Base-by-base conservation (phyloP, 352 stramenopile genomes). In the Plasmopara viticola region DNA sequence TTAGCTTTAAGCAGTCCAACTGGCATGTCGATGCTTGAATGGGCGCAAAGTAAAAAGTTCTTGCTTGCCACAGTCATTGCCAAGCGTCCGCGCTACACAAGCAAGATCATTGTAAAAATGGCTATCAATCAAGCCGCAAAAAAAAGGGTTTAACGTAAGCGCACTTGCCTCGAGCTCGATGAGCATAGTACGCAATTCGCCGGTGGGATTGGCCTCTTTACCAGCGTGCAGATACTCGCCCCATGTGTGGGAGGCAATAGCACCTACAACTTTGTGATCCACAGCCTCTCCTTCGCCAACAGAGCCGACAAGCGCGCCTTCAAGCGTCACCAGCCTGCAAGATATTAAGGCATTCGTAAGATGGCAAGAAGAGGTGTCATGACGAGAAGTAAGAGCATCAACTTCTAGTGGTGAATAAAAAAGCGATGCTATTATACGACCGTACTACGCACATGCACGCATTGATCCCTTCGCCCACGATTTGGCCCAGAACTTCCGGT, bases 191-290 rank as follows among this genome's bases (percentile, higher is more conserved):
- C 66, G 64, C 5, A 94, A 65, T 28, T 84, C 62, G 9, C 73
- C 66, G 5, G 63, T 64, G 12, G 71, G 68, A 37, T 72, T 70
- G 49, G 83, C 78, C 38, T 94, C 83, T 63, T 83, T 84, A 38
- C 74, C 71, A 8, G 84, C 70, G 57, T 90, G 78, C 17, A 84
- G 51, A 49, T 90, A 91, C 56, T 94, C 84, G 25, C 74, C 71
- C 84, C 84, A 94, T 31, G 82, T 90, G 61, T 94, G 81, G 28
- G 84, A 74, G 10, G 79, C 79, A 52, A 94, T 91, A 18, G 84
- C 84, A 41, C 80, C 84, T 41, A 94, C 75, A 33, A 94, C 84
- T 46, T 94, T 94, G 64, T 87, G 71, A 48, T 94, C 84, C 15
- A 87, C 67, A 18, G 50, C 47, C 6, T 78, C 74, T 46, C 55